phyloP scores from a whole-genome alignment of 1,284 basidiomycete genomes.

The Testicularia cyperi region DNA sequence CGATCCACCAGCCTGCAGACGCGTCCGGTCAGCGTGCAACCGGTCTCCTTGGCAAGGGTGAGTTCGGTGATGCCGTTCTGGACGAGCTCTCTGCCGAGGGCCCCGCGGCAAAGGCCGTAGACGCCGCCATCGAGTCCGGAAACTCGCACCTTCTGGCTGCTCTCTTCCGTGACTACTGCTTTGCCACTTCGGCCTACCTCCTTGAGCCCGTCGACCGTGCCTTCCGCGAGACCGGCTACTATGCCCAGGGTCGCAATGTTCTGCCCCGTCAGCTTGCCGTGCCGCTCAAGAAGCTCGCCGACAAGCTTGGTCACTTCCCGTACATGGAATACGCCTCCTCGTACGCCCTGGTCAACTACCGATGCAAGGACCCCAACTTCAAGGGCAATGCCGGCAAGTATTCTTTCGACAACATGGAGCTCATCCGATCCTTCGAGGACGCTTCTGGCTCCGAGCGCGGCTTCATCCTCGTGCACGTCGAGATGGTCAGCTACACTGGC shows the following conservation, averaged over 20 bases:
- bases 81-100: conserved; percentile 38
- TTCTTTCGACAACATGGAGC: conserved; percentile 52
- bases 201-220: conserved; percentile 50
- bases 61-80: conserved; percentile 51
- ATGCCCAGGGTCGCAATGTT: conserved; percentile 36
- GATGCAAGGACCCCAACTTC: conserved; percentile 20
- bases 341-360: conserved; percentile 54
- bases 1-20: conserved; percentile 50
- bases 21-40: conserved; percentile 24
- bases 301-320: conserved; percentile 48
- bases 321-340: conserved; percentile 54
- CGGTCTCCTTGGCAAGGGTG: conserved; percentile 50
- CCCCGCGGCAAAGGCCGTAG: conserved; percentile 29
- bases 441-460: conserved; percentile 45
- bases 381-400: conserved; percentile 36
- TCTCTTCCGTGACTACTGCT: conserved; percentile 58
- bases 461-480: conserved; percentile 52
- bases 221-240: conserved; percentile 46
- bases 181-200: conserved; percentile 52
- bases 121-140: conserved; percentile 24
- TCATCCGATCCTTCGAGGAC: conserved; percentile 54
- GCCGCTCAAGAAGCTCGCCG: conserved; percentile 49
- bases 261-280: conserved; percentile 46
- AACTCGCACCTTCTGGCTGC: conserved; percentile 48
- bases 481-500: conserved; percentile 54